phyloP scores from a whole-genome alignment of 495 filamentous ascomycete species.

The Aspergillus nidulans region DNA sequence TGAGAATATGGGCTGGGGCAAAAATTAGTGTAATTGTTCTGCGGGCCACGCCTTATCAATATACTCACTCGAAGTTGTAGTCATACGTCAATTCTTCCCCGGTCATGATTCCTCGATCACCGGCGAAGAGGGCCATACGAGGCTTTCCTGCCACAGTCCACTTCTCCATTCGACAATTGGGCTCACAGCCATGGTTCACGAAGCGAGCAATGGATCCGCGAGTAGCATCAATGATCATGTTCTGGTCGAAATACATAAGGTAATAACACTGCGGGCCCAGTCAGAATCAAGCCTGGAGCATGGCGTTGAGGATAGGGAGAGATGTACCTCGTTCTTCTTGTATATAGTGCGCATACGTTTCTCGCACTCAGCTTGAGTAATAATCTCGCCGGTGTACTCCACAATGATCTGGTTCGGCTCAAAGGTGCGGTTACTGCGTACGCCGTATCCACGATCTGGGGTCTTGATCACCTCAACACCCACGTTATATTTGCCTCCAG shows the following conservation, averaged over 20 bases:
- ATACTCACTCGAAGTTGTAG: slow-evolving; percentile 86
- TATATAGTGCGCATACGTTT: slow-evolving; percentile 87
- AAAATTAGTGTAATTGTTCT: slow-evolving; percentile 10
- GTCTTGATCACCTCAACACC: slow-evolving; percentile 96
- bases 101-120: slow-evolving; percentile 81
- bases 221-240: slow-evolving; percentile 98
- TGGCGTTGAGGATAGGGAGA: neutral
- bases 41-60: neutral
- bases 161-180: slow-evolving; percentile 97
- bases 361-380: slow-evolving; percentile 89
- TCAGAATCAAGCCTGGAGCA: slow-evolving; percentile 5
- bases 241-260: slow-evolving; percentile 95
- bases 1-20: slow-evolving; percentile 58
- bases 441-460: slow-evolving; percentile 79
- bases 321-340: slow-evolving; percentile 79
- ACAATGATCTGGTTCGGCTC: slow-evolving; percentile 91
- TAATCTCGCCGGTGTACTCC: slow-evolving; percentile 96
- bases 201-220: slow-evolving; percentile 94
- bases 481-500: slow-evolving; percentile 76
- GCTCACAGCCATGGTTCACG: slow-evolving; percentile 95
- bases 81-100: slow-evolving; percentile 98
- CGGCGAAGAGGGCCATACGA: slow-evolving; percentile 95
- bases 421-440: slow-evolving; percentile 84
- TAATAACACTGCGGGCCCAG: slow-evolving; percentile 72
- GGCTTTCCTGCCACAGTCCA: slow-evolving; percentile 95